Percentiles rank a stretch among this genome's conserved stretches.
phyloP scores from a whole-genome alignment of 768 basidiomycete species.

The Mycena indigotica region DNA sequence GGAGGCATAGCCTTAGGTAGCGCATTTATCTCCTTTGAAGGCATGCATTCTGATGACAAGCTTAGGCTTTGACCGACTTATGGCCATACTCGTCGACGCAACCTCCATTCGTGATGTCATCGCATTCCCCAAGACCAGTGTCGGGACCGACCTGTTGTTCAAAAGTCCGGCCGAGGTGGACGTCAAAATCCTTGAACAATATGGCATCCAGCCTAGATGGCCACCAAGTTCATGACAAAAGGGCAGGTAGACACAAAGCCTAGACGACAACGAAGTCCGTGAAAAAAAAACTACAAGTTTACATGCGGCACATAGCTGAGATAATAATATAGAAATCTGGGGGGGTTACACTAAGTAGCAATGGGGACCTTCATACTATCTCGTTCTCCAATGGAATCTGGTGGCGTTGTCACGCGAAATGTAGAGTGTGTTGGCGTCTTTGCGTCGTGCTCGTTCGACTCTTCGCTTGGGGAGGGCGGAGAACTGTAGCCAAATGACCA shows the following conservation, averaged over 20 bases:
- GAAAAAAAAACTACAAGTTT: slow-evolving; percentile 27
- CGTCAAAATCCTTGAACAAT: slow-evolving; percentile 58
- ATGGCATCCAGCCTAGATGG: slow-evolving; percentile 51
- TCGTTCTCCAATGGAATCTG: slow-evolving; percentile 24
- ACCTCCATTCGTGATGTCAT: slow-evolving; percentile 93
- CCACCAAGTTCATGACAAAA: slow-evolving; percentile 24
- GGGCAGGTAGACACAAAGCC: no score
- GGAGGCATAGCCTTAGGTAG: slow-evolving; percentile 91
- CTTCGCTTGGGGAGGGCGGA: slow-evolving; percentile 20
- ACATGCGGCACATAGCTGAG: slow-evolving; percentile 19
- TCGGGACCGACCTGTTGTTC: slow-evolving; percentile 85
- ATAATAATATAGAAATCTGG: slow-evolving; percentile 16
- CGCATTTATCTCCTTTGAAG: slow-evolving; percentile 27
- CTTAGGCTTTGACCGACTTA: slow-evolving; percentile 88
- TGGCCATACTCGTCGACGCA: slow-evolving; percentile 87
- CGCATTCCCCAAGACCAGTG: slow-evolving; percentile 91
- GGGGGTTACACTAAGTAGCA: slow-evolving; percentile 16
- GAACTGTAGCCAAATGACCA: slow-evolving; percentile 26
- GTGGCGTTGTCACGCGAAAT: slow-evolving; percentile 25
- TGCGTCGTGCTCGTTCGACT: slow-evolving; percentile 35
- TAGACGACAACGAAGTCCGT: slow-evolving; percentile 20
- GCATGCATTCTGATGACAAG: slow-evolving; percentile 11
- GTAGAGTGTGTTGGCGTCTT: slow-evolving; percentile 50
- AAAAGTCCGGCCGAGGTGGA: slow-evolving; percentile 74
- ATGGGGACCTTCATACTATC: slow-evolving; percentile 29